Percentiles rank a stretch among this genome's conserved stretches.
Evolutionary conservation across 2,329 filamentous ascomycete genomes (phyloP).

Genomic region (Mariannaea sp.): DNA sequence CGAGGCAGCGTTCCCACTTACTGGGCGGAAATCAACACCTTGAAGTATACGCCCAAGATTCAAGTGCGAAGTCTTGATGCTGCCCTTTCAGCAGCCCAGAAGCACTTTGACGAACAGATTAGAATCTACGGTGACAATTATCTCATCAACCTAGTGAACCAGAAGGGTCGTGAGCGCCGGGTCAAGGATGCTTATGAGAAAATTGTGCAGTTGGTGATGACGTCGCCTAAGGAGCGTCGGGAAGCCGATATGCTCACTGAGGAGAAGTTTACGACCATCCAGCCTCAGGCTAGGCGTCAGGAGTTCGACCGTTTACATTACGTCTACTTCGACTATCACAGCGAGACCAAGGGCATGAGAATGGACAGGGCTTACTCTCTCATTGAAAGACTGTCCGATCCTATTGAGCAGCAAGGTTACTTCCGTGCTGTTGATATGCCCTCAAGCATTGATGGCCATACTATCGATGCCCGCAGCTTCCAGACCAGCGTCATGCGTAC

Average conservation of each 20-base stretch:
- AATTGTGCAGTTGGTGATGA: conserved; percentile 77
- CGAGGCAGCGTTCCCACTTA: conserved; percentile 94
- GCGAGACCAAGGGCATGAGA: conserved; percentile 91
- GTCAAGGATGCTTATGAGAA: conserved; percentile 96
- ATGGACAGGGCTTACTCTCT: conserved; percentile 92
- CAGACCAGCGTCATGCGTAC: conserved; percentile 94
- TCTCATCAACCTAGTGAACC: conserved; percentile 95
- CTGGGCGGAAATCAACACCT: conserved; percentile 94
- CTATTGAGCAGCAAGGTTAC: conserved; percentile 80
- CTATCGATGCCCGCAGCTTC: conserved; percentile 76
- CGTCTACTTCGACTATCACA: conserved; percentile 98
- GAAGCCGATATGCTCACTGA: conserved; percentile 69
- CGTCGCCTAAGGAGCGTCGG: conserved; percentile 67
- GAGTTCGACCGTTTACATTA: conserved; percentile 89
- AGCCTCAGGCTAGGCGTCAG: conserved; percentile 62
- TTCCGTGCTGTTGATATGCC: conserved; percentile 91
- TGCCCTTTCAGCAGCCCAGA: conserved; percentile 76
- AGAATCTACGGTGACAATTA: conserved; percentile 94
- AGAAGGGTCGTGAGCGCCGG: conserved; percentile 85
- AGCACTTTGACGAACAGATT: conserved; percentile 94
- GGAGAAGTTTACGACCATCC: conserved; percentile 82
- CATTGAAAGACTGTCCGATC: conserved; percentile 78
- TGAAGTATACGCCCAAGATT: conserved; percentile 89
- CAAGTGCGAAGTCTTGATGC: conserved; percentile 85
- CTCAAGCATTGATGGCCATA: conserved; percentile 64